These are phyloP conservation scores for Cystobasidium tubakii DNA, from an alignment of 768 basidiomycete genomes.

Conservation along the genomic window DNA sequence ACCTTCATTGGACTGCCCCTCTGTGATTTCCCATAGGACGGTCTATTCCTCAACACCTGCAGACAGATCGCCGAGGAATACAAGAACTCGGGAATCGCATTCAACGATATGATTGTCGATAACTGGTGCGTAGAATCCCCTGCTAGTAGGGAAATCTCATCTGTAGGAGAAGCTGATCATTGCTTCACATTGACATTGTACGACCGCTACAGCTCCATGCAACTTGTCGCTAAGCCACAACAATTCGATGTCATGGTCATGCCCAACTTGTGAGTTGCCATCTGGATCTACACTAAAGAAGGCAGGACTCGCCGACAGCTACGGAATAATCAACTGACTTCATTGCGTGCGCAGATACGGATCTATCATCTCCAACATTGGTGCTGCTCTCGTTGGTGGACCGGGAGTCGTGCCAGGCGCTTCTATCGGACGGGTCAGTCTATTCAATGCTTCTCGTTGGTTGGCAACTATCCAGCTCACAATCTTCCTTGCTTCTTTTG, in stretches of 20 bases:
- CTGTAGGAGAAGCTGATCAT: too few species aligned
- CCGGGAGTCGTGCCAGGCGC: conserved; percentile 97
- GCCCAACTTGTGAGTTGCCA: conserved; percentile 61
- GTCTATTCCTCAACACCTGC: conserved; percentile 98
- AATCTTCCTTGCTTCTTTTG: background rate
- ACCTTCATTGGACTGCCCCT: conserved; percentile 48
- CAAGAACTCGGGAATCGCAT: conserved; percentile 80
- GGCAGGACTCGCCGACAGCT: background rate
- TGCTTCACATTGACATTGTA: too few species aligned
- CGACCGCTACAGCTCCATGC: conserved; percentile 74
- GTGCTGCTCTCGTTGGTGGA: conserved; percentile 95
- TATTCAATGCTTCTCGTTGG: too few species aligned
- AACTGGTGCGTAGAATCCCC: conserved; percentile 63
- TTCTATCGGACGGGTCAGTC: conserved; percentile 83
- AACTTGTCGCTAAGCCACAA: conserved; percentile 86
- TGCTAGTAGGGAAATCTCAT: background rate
- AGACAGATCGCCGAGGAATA: conserved; percentile 94
- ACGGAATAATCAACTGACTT: background rate
- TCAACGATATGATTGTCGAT: conserved; percentile 98
- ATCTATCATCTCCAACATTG: conserved; percentile 95
- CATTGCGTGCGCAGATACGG: conserved; percentile 61
- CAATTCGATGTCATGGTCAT: conserved; percentile 99
- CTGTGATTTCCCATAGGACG: conserved; percentile 60
- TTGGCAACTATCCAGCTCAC: conserved; percentile 12
- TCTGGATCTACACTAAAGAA: too few species aligned